These are phyloP conservation scores for Colletotrichum tofieldiae DNA, from an alignment of 2,329 filamentous ascomycete genomes.

Conservation along the genomic window DNA sequence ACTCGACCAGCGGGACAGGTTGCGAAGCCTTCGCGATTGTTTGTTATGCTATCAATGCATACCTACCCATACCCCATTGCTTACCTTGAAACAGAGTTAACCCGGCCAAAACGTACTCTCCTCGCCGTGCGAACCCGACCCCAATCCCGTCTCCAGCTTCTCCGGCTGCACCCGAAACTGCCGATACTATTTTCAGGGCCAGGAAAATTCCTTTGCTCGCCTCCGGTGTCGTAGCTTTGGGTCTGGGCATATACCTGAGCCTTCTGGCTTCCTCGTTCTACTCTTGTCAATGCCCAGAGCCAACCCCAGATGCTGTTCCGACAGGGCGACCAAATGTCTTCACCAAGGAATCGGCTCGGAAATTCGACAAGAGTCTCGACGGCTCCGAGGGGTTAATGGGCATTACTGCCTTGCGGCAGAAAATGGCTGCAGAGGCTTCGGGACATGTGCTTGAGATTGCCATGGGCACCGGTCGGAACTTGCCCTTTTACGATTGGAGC, in stretches of 20 bases:
- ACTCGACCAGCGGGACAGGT: background rate
- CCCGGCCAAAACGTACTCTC: background rate
- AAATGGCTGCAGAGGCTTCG: conserved; percentile 62
- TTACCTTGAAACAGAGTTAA: background rate
- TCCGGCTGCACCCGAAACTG: conserved; percentile 27
- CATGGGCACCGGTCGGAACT: conserved; percentile 74
- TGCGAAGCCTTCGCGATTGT: conserved; percentile 1
- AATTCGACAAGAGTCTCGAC: conserved; percentile 73
- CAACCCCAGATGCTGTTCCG: conserved; percentile 55
- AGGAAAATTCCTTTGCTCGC: conserved; percentile 38
- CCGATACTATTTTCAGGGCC: conserved; percentile 39
- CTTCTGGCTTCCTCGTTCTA: conserved; percentile 35
- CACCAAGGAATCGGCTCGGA: conserved; percentile 63
- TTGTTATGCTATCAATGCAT: background rate
- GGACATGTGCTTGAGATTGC: conserved; percentile 76
- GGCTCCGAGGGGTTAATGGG: conserved; percentile 72
- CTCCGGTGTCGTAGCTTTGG: conserved; percentile 37
- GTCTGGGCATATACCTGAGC: conserved; percentile 38
- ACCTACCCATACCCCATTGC: background rate
- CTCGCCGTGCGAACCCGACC: background rate
- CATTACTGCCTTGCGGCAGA: conserved; percentile 65
- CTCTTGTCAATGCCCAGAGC: conserved; percentile 14
- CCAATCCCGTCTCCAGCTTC: background rate
- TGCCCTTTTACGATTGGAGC: conserved; percentile 72
- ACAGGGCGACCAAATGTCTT: conserved; percentile 66